phyloP scores from a whole-genome alignment of 495 filamentous ascomycete species.

The Aspergillus leporis region DNA sequence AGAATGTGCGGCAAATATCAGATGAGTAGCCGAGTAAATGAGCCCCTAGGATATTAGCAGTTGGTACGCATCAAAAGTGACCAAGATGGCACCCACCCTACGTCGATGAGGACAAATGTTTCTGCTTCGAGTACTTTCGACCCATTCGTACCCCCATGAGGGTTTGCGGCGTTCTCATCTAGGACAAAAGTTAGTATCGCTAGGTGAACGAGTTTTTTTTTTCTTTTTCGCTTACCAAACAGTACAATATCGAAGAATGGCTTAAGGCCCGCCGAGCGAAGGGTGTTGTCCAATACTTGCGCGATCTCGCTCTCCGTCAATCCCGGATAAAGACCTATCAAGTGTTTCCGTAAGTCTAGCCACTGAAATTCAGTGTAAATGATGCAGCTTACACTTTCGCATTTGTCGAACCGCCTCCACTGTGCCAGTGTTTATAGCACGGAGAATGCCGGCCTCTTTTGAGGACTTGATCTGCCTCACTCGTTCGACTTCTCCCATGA shows the following conservation, averaged over 20 bases:
- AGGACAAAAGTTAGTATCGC: not conserved
- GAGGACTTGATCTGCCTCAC: slow-evolving; percentile 53
- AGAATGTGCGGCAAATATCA: slow-evolving; percentile 59
- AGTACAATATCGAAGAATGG: slow-evolving; percentile 59
- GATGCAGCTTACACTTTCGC: slow-evolving; percentile 39
- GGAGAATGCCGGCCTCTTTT: slow-evolving; percentile 49
- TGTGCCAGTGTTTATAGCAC: slow-evolving; percentile 58
- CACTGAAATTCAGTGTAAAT: too few relatives aligned
- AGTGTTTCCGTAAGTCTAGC: too few relatives aligned
- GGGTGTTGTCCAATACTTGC: slow-evolving; percentile 47
- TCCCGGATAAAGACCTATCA: slow-evolving; percentile 41
- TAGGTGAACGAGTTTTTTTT: not conserved
- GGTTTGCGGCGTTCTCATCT: slow-evolving; percentile 53
- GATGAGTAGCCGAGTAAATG: slow-evolving; percentile 59
- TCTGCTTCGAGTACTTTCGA: slow-evolving; percentile 46
- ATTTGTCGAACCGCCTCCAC: slow-evolving; percentile 55
- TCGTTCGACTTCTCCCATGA: slow-evolving; percentile 47
- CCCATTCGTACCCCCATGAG: slow-evolving; percentile 54
- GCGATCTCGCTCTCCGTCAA: slow-evolving; percentile 54
- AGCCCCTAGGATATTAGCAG: slow-evolving; percentile 33
- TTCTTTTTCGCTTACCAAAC: slow-evolving; percentile 45
- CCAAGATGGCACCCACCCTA: slow-evolving; percentile 38
- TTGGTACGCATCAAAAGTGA: not conserved
- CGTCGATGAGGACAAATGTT: slow-evolving; percentile 57
- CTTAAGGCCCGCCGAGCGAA: slow-evolving; percentile 46